Conservation (phyloP, 2,329 filamentous ascomycete genomes). For the Beauveria australis region DNA sequence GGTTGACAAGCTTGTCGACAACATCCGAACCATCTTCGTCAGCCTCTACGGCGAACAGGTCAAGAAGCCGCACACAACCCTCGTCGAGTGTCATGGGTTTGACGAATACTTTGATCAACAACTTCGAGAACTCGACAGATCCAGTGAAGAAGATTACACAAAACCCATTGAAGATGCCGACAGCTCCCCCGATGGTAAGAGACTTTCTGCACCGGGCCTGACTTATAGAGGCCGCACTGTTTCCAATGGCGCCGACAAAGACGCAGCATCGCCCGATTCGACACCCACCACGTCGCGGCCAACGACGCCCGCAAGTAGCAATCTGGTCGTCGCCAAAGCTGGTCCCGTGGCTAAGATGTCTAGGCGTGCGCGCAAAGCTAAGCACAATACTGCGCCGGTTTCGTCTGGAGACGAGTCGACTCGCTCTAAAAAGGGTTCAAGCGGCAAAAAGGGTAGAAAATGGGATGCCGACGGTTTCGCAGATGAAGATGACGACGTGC, state of each 20-base stretch:
- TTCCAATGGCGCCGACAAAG: slow-evolving; percentile 26
- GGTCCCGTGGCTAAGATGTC: slow-evolving; percentile 71
- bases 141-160: slow-evolving; percentile 29
- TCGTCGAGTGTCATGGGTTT: slow-evolving; percentile 71
- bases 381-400: slow-evolving; percentile 57
- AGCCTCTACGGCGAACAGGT: slow-evolving; percentile 85
- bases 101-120: slow-evolving; percentile 94
- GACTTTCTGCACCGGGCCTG: slow-evolving; percentile 27
- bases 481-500: slow-evolving; percentile 70
- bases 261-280: slow-evolving; percentile 52
- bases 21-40: slow-evolving; percentile 86
- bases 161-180: slow-evolving; percentile 19
- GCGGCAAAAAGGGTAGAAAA: slow-evolving; percentile 83
- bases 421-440: slow-evolving; percentile 41
- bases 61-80: slow-evolving; percentile 68
- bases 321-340: slow-evolving; percentile 61
- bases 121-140: slow-evolving; percentile 67
- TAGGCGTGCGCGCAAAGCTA: slow-evolving; percentile 63
- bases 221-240: slow-evolving; percentile 30
- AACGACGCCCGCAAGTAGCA: slow-evolving; percentile 59
- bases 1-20: slow-evolving; percentile 94
- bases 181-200: slow-evolving; percentile 10
- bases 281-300: slow-evolving; percentile 74
- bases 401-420: slow-evolving; percentile 79
- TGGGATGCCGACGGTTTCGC: slow-evolving; percentile 88